A percentile compares a stretch with the other conserved stretches of the same genome.
Conservation (phyloP, 1,284 basidiomycete genomes). For the Hymenochaete sp. region DNA sequence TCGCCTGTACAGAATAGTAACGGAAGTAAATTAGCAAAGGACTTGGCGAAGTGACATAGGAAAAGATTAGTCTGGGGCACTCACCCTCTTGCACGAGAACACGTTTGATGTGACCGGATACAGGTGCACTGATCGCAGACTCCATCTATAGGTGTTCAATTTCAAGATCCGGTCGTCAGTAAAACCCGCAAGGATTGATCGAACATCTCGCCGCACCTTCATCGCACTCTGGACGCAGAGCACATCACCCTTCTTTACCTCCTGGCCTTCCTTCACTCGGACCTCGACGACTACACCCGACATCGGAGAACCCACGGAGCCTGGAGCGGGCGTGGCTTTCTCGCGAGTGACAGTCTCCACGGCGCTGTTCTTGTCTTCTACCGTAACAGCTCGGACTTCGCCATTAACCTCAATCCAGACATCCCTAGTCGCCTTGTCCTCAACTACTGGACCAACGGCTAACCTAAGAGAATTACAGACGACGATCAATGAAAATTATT, state of each 20-base stretch:
- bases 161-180: conserved; percentile 20
- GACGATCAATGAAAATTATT: background rate
- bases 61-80: conserved; percentile 16
- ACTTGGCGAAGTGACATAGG: conserved; percentile 6
- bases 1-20: conserved; percentile 45
- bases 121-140: conserved; percentile 89
- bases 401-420: conserved; percentile 99
- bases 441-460: conserved; percentile 89
- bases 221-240: conserved; percentile 85
- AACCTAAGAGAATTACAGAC: conserved; percentile 32
- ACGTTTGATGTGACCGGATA: conserved; percentile 90
- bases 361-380: conserved; percentile 94
- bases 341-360: conserved; percentile 91
- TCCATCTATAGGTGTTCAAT: conserved; percentile 64
- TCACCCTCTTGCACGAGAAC: conserved; percentile 81
- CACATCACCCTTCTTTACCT: conserved; percentile 97
- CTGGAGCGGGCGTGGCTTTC: conserved; percentile 88
- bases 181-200: conserved; percentile 2
- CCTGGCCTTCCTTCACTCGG: conserved; percentile 91
- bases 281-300: conserved; percentile 98
- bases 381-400: conserved; percentile 88
- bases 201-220: conserved; percentile 49
- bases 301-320: conserved; percentile 94
- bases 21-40: conserved; percentile 10
- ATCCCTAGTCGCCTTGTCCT: conserved; percentile 86